A percentile compares a stretch with the other conserved stretches of the same genome.
Evolutionary conservation across 257 asterid genomes (phyloP).

Genomic region (Salvia miltiorrhiza): DNA sequence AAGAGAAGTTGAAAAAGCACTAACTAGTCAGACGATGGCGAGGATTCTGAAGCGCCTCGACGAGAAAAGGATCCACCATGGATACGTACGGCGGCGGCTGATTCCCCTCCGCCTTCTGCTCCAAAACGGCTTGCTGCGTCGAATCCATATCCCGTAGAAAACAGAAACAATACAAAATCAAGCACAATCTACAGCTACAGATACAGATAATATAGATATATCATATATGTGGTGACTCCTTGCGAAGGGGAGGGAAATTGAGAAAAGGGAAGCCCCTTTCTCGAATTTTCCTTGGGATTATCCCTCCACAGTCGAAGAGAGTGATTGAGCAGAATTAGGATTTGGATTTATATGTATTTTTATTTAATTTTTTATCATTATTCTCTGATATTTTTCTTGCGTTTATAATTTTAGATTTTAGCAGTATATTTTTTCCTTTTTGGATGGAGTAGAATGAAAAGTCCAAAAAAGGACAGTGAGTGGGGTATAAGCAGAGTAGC

Average conservation of each 20-base stretch:
- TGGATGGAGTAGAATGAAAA: background rate
- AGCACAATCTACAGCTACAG: background rate
- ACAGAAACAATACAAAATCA: constrained; percentile 9
- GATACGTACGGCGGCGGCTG: constrained; percentile 39
- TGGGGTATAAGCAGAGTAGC: background rate
- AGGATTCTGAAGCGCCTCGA: constrained; percentile 91
- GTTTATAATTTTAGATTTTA: too few species aligned
- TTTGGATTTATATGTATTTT: constrained; percentile 24
- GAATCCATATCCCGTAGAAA: constrained; percentile 31
- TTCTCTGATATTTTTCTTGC: background rate
- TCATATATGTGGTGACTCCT: background rate
- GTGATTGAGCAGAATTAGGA: constrained; percentile 10
- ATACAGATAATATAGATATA: background rate
- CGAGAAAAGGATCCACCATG: constrained; percentile 75
- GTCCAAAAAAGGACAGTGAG: background rate
- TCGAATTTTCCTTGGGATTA: constrained; percentile 24
- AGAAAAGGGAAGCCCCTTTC: constrained; percentile 38
- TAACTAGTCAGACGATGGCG: constrained; percentile 90
- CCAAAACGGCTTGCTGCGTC: constrained; percentile 19
- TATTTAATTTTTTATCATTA: too few species aligned
- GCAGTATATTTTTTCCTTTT: too few species aligned
- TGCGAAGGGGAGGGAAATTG: constrained; percentile 19
- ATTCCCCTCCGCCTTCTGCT: constrained; percentile 31
- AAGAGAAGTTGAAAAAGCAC: constrained; percentile 8
- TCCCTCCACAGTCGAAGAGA: constrained; percentile 32